Evolutionary conservation across 495 filamentous ascomycete genomes (phyloP).

Genomic region (Chaetomium tenue): DNA sequence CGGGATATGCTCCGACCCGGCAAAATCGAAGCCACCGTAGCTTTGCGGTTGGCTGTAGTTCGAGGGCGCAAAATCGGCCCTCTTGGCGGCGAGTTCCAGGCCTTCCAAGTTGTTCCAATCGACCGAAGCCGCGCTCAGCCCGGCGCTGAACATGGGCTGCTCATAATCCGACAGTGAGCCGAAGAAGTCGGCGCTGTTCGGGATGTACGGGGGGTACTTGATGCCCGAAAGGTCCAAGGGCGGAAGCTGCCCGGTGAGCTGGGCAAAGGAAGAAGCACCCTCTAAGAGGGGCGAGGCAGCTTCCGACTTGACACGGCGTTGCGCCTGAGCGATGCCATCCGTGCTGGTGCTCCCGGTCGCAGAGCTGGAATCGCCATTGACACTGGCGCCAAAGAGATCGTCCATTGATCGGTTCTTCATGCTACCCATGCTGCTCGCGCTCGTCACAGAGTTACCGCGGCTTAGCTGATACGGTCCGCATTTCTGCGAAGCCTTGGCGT

Average conservation of each 20-base stretch:
- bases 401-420: constrained; percentile 67
- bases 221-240: constrained; percentile 61
- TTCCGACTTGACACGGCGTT: constrained; percentile 64
- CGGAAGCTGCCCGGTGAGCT: constrained; percentile 60
- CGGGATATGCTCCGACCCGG: constrained; percentile 51
- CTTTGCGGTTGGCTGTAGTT: constrained; percentile 69
- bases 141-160: constrained; percentile 63
- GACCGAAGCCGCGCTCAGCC: constrained; percentile 60
- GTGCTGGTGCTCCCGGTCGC: constrained; percentile 31
- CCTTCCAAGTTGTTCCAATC: constrained; percentile 74
- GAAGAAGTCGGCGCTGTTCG: constrained; percentile 52
- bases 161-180: constrained; percentile 60
- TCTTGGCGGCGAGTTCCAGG: constrained; percentile 52
- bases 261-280: constrained; percentile 55
- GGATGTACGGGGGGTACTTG: constrained; percentile 55
- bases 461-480: constrained; percentile 81
- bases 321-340: constrained; percentile 40
- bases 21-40: constrained; percentile 66
- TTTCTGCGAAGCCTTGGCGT: constrained; percentile 81
- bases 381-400: constrained; percentile 50
- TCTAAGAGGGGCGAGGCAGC: constrained; percentile 67
- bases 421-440: constrained; percentile 50
- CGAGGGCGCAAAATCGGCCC: constrained; percentile 56
- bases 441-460: constrained; percentile 69
- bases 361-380: constrained; percentile 38